Percentiles rank a stretch among this genome's conserved stretches.
phyloP scores from a whole-genome alignment of 805 yeast genomes.

The Starmerella apis region DNA sequence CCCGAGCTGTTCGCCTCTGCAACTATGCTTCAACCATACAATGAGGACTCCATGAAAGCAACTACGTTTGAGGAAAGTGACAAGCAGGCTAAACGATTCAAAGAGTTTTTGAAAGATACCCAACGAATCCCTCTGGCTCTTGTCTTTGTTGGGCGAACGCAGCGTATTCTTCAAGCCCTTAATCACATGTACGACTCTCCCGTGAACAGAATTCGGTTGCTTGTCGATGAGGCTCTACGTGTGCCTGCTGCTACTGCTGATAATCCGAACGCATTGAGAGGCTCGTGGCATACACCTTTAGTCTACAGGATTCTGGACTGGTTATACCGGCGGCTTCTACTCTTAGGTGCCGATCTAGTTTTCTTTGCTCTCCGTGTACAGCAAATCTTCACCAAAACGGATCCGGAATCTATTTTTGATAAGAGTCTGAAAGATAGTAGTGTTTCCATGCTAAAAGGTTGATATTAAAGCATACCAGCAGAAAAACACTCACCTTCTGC shows the following conservation, averaged over 20 bases:
- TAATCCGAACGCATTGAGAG: neutral
- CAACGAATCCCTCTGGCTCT: constrained; percentile 57
- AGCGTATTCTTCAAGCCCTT: constrained; percentile 64
- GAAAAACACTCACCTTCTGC: too few relatives aligned
- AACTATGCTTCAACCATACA: constrained; percentile 42
- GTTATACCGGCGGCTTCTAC: constrained; percentile 16
- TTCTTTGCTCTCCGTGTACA: constrained; percentile 13
- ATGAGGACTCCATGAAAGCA: constrained; percentile 20
- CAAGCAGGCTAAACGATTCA: constrained; percentile 40
- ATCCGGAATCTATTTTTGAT: constrained; percentile 22
- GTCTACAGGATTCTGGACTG: constrained; percentile 8
- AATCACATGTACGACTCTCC: constrained; percentile 61
- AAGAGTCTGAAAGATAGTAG: constrained; percentile 15
- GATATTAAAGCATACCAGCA: too few relatives aligned
- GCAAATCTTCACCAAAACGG: constrained; percentile 18
- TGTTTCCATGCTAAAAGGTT: constrained; percentile 10
- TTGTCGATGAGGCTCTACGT: constrained; percentile 46
- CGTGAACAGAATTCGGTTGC: constrained; percentile 55
- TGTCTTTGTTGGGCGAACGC: constrained; percentile 55
- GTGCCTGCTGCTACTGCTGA: constrained; percentile 6
- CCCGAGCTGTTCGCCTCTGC: constrained; percentile 52
- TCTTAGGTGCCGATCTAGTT: constrained; percentile 14
- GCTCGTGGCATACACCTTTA: constrained; percentile 7
- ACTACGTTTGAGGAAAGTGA: constrained; percentile 40
- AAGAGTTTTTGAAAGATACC: constrained; percentile 49